Evolutionary conservation across 129 eudicot genomes (phyloP), one percentile per base, ranked within the genome.

Genomic region (Glebionis coronaria): DNA sequence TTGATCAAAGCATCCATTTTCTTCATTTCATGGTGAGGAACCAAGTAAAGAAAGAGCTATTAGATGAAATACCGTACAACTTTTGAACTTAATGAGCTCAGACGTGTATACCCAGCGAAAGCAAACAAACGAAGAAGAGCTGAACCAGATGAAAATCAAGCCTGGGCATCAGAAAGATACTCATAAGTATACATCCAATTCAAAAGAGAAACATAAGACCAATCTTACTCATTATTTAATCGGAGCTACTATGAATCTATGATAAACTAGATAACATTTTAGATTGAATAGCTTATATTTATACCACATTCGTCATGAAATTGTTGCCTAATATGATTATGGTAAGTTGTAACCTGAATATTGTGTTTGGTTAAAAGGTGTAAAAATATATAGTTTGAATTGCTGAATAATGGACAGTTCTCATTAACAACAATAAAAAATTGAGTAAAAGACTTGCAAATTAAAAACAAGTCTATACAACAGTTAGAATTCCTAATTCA

Each of bases 121-220:
- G 96, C 74, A 92, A 38, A 82, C 95, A 86, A 53, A 71, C 91
- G 56, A 92, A 82, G 83, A 92, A 92, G 74, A 92, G 86, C 53
- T 88, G 96, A 61, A 88, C 95, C 87, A 92, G 83, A 80, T 88
- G 98, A 73, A 86, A 88, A 88, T 92, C 96, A 56, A 92, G 62
- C 88, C 96, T 92, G 94, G 44, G 47, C 50, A 68, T 53, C 5
- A 79, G 55, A 79, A 42, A 69, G 42, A 71, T 15, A 63, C 44
- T 49, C n/a, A 19, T 38, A 65, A 68, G 81, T 42, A 27, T 55
- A 50, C 31, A 44, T 61, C 57, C 27, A 19, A 49, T 61, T 59
- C 70, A 10, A 35, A 61, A 70, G 23, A 46, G 51, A 47, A 44
- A 42, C 53, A 55, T 6, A 47, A 13, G 4, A 55, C 18, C 21